These are phyloP conservation scores for Xerocomus brunneocitrinus DNA, from an alignment of 768 basidiomycete genomes.

Conservation along the genomic window DNA sequence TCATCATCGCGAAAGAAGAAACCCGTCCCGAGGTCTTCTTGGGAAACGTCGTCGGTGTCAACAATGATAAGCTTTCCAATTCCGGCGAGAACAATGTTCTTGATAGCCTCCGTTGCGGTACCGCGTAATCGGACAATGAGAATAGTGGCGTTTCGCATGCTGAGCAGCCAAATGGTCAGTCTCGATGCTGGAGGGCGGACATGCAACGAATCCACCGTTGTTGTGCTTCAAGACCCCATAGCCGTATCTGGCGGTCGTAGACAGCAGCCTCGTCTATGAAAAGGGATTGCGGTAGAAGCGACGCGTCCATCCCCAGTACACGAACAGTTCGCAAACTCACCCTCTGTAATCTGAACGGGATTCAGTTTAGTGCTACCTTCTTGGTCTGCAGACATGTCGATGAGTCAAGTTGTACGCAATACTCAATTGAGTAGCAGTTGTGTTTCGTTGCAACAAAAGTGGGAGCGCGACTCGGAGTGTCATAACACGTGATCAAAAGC, in stretches of 20 bases:
- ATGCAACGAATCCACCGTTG: constrained; percentile 56
- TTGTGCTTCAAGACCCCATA: constrained; percentile 98
- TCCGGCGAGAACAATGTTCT: constrained; percentile 96
- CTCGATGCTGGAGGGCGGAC: not conserved
- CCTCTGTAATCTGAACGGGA: constrained; percentile 61
- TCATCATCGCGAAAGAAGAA: constrained; percentile 95
- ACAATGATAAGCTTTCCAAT: constrained; percentile 86
- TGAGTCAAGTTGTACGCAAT: not conserved
- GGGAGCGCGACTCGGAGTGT: not conserved
- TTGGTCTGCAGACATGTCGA: constrained; percentile 17
- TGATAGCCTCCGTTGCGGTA: constrained; percentile 89
- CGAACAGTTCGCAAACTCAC: constrained; percentile 35
- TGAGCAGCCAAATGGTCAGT: constrained; percentile 29
- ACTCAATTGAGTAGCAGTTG: no score
- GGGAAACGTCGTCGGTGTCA: constrained; percentile 68
- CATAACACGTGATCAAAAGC: constrained; percentile 15
- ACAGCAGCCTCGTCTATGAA: constrained; percentile 64
- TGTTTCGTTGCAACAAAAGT: no score
- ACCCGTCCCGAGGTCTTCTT: constrained; percentile 86
- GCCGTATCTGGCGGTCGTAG: constrained; percentile 94
- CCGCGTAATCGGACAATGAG: constrained; percentile 75
- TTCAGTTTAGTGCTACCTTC: constrained; percentile 33
- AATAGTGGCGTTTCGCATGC: constrained; percentile 93
- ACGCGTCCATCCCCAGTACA: constrained; percentile 1
- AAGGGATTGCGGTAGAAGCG: not conserved